Base-by-base conservation (phyloP, 768 basidiomycete species). In the Erythrobasidium yunnanense region DNA sequence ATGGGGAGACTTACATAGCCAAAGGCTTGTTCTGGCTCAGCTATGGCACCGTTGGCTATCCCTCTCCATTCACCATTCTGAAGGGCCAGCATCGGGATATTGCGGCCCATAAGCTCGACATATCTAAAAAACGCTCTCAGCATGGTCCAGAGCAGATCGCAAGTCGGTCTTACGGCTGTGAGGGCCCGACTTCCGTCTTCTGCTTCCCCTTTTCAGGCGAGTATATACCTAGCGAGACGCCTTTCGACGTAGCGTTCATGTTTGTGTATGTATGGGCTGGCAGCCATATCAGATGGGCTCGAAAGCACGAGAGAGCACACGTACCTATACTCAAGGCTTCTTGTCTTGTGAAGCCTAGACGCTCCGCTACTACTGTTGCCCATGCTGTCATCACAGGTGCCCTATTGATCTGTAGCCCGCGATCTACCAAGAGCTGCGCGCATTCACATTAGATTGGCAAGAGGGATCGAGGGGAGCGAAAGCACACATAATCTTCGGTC, bases 371-470 rank as follows among this genome's bases (percentile, higher is more conserved):
- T 33, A 89, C 77, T 55, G 81, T 87, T 1, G 89, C 84, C 93
- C 93, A 97, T 1, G 87, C 90, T 62, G 85, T 90, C 87, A 96
- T 88, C 49, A 96, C 80, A 0, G 93, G 93, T 0, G 93, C 92
- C 23, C 93, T 84, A 75, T 97, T 97, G 49, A 88, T 81, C 20
- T 89, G 80, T 20, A 83, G 80, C 6, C 78, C 80, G 70, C 88
- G 85, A 20, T 75, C 76, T 68, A 75, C 78, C 46, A 95, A 79
- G 6, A 79, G 74, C 87, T 90, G 66, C 4, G 62, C 13, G 23
- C 57, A 60, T 20, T 0, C 4, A 33, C 34, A 27, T 22, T 29
- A 15, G 27, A 27, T 29, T 11, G n/a, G 18, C 25, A n/a, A 22
- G n/a, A 55, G 42, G 29, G 4, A n/a, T 46, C 18, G 6, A 62